phyloP scores from a whole-genome alignment of 192 early-diverging fungal species.

The Nowakowskiella sp. region DNA sequence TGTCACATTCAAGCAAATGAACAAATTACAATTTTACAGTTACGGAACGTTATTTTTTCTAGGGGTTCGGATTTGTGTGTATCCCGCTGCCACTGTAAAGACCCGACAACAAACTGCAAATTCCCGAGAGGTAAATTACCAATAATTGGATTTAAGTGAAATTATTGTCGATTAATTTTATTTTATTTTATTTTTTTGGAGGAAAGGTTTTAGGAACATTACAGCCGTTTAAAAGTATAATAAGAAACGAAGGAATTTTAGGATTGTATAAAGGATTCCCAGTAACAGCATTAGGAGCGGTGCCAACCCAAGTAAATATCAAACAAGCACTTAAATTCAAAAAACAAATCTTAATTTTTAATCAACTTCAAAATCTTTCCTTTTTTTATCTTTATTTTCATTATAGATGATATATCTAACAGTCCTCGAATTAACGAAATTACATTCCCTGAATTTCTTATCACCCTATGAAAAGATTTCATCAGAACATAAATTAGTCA shows the following conservation, averaged over 20 bases:
- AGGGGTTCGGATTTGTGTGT: conserved; percentile 10
- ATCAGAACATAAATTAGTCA: too few species aligned
- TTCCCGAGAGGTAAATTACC: conserved; percentile 11
- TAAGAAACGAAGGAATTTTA: conserved; percentile 16
- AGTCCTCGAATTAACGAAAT: background rate
- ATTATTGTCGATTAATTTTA: background rate
- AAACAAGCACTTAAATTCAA: too few species aligned
- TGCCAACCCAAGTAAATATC: conserved; percentile 24
- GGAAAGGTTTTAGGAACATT: conserved; percentile 5
- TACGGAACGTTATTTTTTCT: conserved; percentile 14
- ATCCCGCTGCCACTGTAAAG: conserved; percentile 17
- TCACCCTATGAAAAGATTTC: background rate
- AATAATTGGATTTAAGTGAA: background rate
- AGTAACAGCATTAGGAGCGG: conserved; percentile 16
- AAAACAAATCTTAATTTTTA: too few species aligned
- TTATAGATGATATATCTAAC: too few species aligned
- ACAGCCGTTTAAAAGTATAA: conserved; percentile 5
- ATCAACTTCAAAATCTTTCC: too few species aligned
- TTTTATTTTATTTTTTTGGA: too few species aligned
- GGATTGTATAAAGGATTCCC: conserved; percentile 25
- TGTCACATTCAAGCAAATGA: too few species aligned
- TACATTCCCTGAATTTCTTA: background rate
- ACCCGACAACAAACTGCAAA: conserved; percentile 16
- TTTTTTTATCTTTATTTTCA: too few species aligned
- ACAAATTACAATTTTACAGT: conserved; percentile 11